Percentiles rank a stretch among this genome's conserved stretches.
These are phyloP conservation scores for Lenzites betulinus DNA, from an alignment of 768 basidiomycete species.

Conservation along the genomic window DNA sequence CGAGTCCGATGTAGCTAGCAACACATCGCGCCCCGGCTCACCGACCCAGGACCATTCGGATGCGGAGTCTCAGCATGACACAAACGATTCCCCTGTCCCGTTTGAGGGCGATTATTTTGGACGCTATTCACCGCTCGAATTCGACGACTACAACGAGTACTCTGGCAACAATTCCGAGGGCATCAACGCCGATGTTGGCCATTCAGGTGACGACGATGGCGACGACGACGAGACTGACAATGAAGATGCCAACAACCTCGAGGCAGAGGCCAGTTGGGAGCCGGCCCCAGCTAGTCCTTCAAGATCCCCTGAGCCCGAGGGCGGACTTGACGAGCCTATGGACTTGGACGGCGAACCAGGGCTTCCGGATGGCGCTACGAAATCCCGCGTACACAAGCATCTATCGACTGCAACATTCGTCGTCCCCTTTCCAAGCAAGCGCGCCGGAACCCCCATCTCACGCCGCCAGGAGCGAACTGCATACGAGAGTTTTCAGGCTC, in stretches of 20 bases:
- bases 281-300: neutral
- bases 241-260: neutral
- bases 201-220: neutral
- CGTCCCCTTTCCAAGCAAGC: neutral
- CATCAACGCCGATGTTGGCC: no score
- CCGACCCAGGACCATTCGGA: neutral
- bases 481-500: neutral
- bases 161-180: no score
- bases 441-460: neutral
- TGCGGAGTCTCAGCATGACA: neutral
- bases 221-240: neutral
- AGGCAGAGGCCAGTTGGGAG: neutral
- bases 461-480: neutral
- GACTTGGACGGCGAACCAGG: neutral
- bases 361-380: neutral
- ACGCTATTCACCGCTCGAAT: neutral
- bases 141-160: neutral
- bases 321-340: neutral
- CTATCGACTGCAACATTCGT: neutral
- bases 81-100: neutral
- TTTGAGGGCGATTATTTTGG: constrained; percentile 13
- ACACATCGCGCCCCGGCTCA: neutral
- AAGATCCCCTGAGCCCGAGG: neutral
- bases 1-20: neutral
- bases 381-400: neutral